These are phyloP conservation scores for Orbilia blumenaviensis DNA, from an alignment of 2,329 filamentous ascomycete species.

Conservation along the genomic window DNA sequence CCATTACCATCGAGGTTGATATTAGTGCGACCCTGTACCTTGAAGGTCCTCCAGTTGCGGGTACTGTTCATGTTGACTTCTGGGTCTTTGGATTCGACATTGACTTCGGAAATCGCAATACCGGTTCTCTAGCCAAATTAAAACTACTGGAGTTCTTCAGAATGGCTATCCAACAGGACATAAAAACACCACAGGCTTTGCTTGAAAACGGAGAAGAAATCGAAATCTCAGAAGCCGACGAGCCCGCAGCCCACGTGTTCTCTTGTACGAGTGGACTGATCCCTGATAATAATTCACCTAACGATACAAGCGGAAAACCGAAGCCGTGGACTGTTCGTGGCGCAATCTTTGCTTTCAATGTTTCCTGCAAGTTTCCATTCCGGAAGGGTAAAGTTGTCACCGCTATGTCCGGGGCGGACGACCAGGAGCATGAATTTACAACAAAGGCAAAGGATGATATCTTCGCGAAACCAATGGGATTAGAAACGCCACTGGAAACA, in stretches of 20 bases:
- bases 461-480: constrained; percentile 53
- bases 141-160: constrained; percentile 16
- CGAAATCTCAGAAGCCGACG: not conserved
- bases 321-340: constrained; percentile 43
- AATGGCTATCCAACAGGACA: constrained; percentile 15
- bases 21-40: constrained; percentile 49
- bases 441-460: constrained; percentile 24
- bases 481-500: not conserved
- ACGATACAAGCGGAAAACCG: constrained; percentile 14
- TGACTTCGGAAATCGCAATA: constrained; percentile 22
- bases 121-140: not conserved
- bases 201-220: not conserved
- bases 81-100: constrained; percentile 58
- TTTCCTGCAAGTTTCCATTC: constrained; percentile 48
- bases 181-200: not conserved
- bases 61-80: constrained; percentile 57
- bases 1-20: constrained; percentile 51
- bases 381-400: constrained; percentile 10
- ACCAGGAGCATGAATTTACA: constrained; percentile 2
- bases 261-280: constrained; percentile 21
- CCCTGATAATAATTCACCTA: constrained; percentile 1
- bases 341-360: constrained; percentile 45
- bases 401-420: constrained; percentile 3
- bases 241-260: constrained; percentile 12
- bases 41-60: constrained; percentile 53